Evolutionary conservation across 2,329 filamentous ascomycete species (phyloP).

Genomic region (Neonectria punicea): DNA sequence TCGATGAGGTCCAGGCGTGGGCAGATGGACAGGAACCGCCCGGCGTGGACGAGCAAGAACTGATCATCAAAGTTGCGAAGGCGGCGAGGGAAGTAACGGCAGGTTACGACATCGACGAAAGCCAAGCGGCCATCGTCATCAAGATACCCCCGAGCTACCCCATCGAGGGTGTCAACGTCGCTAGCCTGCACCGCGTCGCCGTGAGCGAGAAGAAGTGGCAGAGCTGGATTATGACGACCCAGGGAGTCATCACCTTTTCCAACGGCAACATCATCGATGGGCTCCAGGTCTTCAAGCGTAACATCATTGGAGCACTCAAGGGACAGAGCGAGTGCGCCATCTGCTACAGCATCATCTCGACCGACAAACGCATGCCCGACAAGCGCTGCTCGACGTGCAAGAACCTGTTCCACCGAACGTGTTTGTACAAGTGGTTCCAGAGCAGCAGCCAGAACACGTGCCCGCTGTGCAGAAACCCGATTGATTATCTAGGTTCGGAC

Average conservation of each 20-base stretch:
- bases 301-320: slow-evolving; percentile 88
- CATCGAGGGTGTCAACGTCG: slow-evolving; percentile 79
- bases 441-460: slow-evolving; percentile 92
- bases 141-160: slow-evolving; percentile 85
- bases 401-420: slow-evolving; percentile 90
- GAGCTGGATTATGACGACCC: slow-evolving; percentile 86
- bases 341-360: slow-evolving; percentile 93
- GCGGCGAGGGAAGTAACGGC: slow-evolving; percentile 81
- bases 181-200: slow-evolving; percentile 83
- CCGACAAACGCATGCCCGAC: slow-evolving; percentile 88
- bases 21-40: slow-evolving; percentile 61
- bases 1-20: slow-evolving; percentile 78
- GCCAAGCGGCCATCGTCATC: slow-evolving; percentile 84
- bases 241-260: slow-evolving; percentile 93
- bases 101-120: slow-evolving; percentile 88
- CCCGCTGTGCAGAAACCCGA: slow-evolving; percentile 90
- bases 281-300: slow-evolving; percentile 83
- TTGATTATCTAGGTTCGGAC: slow-evolving; percentile 66
- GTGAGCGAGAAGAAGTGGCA: slow-evolving; percentile 94
- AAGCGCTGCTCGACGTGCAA: slow-evolving; percentile 93
- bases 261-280: slow-evolving; percentile 91
- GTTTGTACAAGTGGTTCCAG: slow-evolving; percentile 97
- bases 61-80: slow-evolving; percentile 76
- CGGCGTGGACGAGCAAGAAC: slow-evolving; percentile 63
- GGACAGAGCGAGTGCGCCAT: slow-evolving; percentile 96